A percentile compares a stretch with the other conserved stretches of the same genome.
Evolutionary conservation across 2,329 filamentous ascomycete species (phyloP).

Genomic region (Alternaria arborescens): DNA sequence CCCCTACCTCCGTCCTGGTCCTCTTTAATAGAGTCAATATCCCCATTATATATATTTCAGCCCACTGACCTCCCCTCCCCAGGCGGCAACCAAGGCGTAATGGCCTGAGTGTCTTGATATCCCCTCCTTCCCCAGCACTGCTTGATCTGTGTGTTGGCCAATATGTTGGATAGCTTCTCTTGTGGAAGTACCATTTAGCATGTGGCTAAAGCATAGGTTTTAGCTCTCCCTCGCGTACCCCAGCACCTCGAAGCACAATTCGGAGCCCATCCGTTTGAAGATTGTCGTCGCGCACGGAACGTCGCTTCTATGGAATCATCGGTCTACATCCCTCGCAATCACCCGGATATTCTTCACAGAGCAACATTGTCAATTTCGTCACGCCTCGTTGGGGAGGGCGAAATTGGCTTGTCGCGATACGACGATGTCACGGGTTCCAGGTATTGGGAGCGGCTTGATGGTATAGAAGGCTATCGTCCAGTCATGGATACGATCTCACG

Average conservation of each 20-base stretch:
- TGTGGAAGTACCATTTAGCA: conserved; percentile 13
- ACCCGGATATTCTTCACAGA: neutral
- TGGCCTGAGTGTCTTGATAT: conserved; percentile 41
- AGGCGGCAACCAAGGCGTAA: conserved; percentile 49
- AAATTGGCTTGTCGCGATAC: neutral
- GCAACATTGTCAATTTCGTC: neutral
- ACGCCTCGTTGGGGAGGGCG: neutral
- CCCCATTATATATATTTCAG: conserved; percentile 22
- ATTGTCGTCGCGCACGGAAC: conserved; percentile 3
- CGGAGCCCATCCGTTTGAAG: conserved; percentile 1
- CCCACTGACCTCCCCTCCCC: conserved; percentile 31
- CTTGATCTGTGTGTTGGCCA: conserved; percentile 23
- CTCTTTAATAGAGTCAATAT: conserved; percentile 4
- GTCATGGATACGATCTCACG: conserved; percentile 1
- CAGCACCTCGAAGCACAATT: conserved; percentile 4
- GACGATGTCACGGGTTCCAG: neutral
- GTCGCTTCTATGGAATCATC: neutral
- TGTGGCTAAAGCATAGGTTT: conserved; percentile 27
- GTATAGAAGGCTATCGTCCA: neutral
- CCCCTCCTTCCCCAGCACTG: conserved; percentile 20
- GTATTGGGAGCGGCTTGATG: neutral
- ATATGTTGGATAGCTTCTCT: conserved; percentile 25
- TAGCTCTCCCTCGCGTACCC: conserved; percentile 5
- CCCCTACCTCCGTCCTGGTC: conserved; percentile 17
- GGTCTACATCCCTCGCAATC: neutral